phyloP scores from a whole-genome alignment of 495 filamentous ascomycete species.

The Xeromyces bisporus region DNA sequence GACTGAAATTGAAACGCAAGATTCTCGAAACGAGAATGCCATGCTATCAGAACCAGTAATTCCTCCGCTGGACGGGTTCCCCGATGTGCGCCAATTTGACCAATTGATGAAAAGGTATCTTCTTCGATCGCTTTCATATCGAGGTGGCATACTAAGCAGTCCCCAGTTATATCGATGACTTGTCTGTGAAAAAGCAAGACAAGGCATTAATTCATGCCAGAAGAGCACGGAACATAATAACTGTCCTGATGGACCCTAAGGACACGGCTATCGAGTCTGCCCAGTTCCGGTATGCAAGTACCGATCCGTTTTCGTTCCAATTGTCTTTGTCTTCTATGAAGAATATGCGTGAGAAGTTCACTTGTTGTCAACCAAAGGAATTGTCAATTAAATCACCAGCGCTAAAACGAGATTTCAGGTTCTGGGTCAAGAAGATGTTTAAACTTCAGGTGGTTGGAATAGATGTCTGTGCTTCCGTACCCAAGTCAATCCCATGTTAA shows the following conservation, averaged over 20 bases:
- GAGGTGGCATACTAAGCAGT: no score
- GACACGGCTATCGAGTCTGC: slow-evolving; percentile 41
- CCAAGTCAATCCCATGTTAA: neutral
- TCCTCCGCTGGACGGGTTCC: slow-evolving; percentile 33
- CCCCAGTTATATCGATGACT: slow-evolving; percentile 29
- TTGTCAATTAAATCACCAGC: no score
- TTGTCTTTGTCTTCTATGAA: neutral
- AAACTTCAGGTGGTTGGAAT: slow-evolving; percentile 27
- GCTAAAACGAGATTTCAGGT: slow-evolving; percentile 17
- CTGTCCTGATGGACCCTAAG: slow-evolving; percentile 37
- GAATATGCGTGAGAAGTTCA: neutral
- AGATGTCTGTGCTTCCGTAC: slow-evolving; percentile 19
- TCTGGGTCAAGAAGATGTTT: slow-evolving; percentile 49
- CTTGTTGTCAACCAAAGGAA: neutral
- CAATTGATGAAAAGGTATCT: slow-evolving; percentile 36
- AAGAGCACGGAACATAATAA: slow-evolving; percentile 35
- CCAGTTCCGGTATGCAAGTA: slow-evolving; percentile 35
- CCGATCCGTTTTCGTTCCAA: no score
- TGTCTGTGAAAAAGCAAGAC: slow-evolving; percentile 42
- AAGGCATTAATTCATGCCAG: slow-evolving; percentile 40
- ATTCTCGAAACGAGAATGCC: slow-evolving; percentile 24
- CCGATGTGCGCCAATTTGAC: slow-evolving; percentile 35
- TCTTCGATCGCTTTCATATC: no score
- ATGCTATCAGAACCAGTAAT: slow-evolving; percentile 29
- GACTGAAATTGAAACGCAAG: slow-evolving; percentile 28